Conservation (phyloP, 805 yeast species). For the Yamadazyma ubonensis region DNA sequence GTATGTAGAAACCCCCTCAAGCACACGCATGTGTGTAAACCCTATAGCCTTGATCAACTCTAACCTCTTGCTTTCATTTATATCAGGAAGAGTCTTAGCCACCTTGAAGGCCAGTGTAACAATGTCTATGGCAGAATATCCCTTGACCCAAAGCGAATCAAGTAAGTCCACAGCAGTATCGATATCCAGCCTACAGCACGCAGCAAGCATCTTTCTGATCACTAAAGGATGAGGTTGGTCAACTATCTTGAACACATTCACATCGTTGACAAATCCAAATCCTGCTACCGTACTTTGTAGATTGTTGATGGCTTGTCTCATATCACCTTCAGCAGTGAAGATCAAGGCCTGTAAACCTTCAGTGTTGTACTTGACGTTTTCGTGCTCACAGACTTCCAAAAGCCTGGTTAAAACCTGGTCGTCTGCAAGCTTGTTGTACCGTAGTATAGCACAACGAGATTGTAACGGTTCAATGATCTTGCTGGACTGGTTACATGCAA, state of each 20-base stretch:
- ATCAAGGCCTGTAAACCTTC: slow-evolving; percentile 92
- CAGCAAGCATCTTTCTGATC: slow-evolving; percentile 59
- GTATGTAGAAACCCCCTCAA: slow-evolving; percentile 90
- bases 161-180: slow-evolving; percentile 67
- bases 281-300: slow-evolving; percentile 94
- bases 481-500: slow-evolving; percentile 92
- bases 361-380: slow-evolving; percentile 73
- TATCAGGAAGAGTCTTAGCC: slow-evolving; percentile 67
- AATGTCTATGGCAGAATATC: slow-evolving; percentile 91
- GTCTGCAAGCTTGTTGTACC: slow-evolving; percentile 79
- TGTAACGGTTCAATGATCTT: slow-evolving; percentile 97
- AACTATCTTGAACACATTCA: slow-evolving; percentile 91
- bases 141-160: slow-evolving; percentile 77
- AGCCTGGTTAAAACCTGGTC: slow-evolving; percentile 80
- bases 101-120: slow-evolving; percentile 89
- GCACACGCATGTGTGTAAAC: slow-evolving; percentile 82
- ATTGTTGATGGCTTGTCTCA: slow-evolving; percentile 97
- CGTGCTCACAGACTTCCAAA: slow-evolving; percentile 65
- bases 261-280: slow-evolving; percentile 84
- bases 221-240: slow-evolving; percentile 95
- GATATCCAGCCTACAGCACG: slow-evolving; percentile 42
- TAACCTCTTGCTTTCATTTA: slow-evolving; percentile 67
- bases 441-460: slow-evolving; percentile 90
- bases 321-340: slow-evolving; percentile 96
- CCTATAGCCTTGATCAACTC: slow-evolving; percentile 87